Evolutionary conservation across 1,139 yeast genomes (phyloP), one percentile per base, ranked within the genome.

Genomic region (Torulaspora pretoriensis): DNA sequence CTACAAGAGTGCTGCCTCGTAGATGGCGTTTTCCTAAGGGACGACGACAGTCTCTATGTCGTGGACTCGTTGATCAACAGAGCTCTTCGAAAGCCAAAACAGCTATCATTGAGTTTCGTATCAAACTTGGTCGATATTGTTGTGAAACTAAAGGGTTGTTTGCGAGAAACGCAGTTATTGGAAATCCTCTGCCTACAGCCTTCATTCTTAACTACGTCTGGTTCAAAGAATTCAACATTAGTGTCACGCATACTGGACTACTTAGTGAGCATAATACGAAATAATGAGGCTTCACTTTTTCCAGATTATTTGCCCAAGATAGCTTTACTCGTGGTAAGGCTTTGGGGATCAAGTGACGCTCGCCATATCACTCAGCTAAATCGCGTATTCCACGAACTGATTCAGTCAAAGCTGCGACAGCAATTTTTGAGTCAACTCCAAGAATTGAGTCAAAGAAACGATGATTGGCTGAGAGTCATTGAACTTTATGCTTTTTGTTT

Each of bases 51-150:
- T 9, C 10, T n/a, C 19, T 29, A 10, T 4, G 32, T 29, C 17
- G 16, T 29, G 6, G 32, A 29, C 9, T 35, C 37, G 17, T n/a
- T 35, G 9, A 17, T 45, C 4, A 24, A 17, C 23, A 12, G 29
- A 22, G 41, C 23, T n/a, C 16, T 37, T 3, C 34, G 23, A 22
- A 12, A 29, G 16, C 35, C 38, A 10, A 26, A 28, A 16, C 10
- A 26, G 9, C 29, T 12, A 10, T 14, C 22, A 10, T 19, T 30
- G 5, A 12, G 28, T 8, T 32, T 30, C 5, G 22, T 41, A 3
- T n/a, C 35, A 27, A 38, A 31, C 16, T 25, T 41, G 14, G 23
- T 45, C 13, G 34, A 17, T 22, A 23, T 45, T 23, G 30, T 39
- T 9, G 23, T 22, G 14, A 36, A 35, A 12, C 25, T 40, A 23